Evolutionary conservation across 2,329 filamentous ascomycete species (phyloP), one percentile per base, ranked within the genome.

Genomic region (Hirsutella rhossiliensis): DNA sequence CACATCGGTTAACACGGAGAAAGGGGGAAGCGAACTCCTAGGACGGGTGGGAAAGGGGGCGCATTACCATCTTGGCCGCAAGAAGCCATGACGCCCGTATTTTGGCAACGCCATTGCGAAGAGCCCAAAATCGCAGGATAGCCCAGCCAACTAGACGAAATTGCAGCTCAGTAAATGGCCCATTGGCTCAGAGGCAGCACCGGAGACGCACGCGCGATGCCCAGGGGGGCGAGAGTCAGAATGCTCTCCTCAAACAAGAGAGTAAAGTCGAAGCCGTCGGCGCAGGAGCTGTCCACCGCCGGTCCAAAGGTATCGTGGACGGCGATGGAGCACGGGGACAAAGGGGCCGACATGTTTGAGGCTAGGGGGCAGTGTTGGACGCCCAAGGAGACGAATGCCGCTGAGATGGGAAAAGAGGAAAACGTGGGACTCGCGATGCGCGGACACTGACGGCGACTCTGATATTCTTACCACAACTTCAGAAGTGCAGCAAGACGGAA

Each of bases 201-300:
- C 11, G 23, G 11, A 28, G 17, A 47, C 45, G 28, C 43, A 52
- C 51, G 37, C 11, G 51, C 43, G 12, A 52, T 32, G 11, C 45
- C 47, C n/a, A 53, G 43, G 17, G 53, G 52, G 32, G 50, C 43
- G 28, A 56, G 36, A 7, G 50, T 51, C 23, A 58, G 48, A 18
- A 58, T 47, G 38, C 45, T 46, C 41, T 58, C 54, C 38, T 58
- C 53, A 42, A 57, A 58, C 3, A 58, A 45, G 11, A 58, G 47
- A 7, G 56, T 57, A 39, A 58, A 57, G 46, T 58, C 55, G 46
- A 54, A 57, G 38, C 55, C 54, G n/a, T 42, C 47, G n/a, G 50
- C 49, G 41, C 55, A 58, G 30, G 40, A 39, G 11, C 17, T 27
- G 30, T 42, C 46, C 31, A 54, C 49, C 4, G 40, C 39, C 5